Evolutionary conservation across 345 rosid species (phyloP).

Genomic region (Aethionema arabicum): DNA sequence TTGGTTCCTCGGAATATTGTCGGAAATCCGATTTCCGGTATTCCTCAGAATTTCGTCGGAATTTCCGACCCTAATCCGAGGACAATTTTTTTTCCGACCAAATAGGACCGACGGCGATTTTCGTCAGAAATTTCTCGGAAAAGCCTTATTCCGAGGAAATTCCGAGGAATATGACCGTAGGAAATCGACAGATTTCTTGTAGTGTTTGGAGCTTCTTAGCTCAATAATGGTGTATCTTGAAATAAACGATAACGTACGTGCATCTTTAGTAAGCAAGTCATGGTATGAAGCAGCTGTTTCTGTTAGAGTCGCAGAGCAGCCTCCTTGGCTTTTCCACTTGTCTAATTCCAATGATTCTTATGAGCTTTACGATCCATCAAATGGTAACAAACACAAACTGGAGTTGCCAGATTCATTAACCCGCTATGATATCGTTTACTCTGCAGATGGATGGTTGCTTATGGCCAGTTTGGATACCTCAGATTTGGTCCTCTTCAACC

Average conservation of each 20-base stretch:
- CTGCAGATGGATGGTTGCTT: slow-evolving; percentile 63
- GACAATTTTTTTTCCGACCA: no score
- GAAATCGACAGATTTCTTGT: no score
- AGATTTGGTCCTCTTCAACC: slow-evolving; percentile 11
- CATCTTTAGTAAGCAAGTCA: slow-evolving; percentile 47
- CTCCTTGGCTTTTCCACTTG: slow-evolving; percentile 68
- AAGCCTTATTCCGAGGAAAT: no score
- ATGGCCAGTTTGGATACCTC: slow-evolving; percentile 41
- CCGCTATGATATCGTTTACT: slow-evolving; percentile 52
- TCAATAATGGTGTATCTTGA: no score
- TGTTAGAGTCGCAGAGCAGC: slow-evolving; percentile 48
- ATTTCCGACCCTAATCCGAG: no score
- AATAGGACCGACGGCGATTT: no score
- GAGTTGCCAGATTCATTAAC: slow-evolving; percentile 52
- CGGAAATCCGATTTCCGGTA: no score
- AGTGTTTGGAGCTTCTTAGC: slow-evolving; percentile 25
- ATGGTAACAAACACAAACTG: slow-evolving; percentile 42
- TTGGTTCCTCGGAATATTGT: no score
- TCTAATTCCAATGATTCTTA: slow-evolving; percentile 48
- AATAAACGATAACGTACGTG: no score
- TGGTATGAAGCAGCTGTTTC: slow-evolving; percentile 52
- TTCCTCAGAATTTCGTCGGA: no score
- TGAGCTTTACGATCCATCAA: slow-evolving; percentile 58
- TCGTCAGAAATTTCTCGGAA: no score
- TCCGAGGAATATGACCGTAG: no score